Evolutionary conservation across 2,329 filamentous ascomycete species (phyloP), one percentile per base, ranked within the genome.

Genomic region (Fusarium zealandicum): DNA sequence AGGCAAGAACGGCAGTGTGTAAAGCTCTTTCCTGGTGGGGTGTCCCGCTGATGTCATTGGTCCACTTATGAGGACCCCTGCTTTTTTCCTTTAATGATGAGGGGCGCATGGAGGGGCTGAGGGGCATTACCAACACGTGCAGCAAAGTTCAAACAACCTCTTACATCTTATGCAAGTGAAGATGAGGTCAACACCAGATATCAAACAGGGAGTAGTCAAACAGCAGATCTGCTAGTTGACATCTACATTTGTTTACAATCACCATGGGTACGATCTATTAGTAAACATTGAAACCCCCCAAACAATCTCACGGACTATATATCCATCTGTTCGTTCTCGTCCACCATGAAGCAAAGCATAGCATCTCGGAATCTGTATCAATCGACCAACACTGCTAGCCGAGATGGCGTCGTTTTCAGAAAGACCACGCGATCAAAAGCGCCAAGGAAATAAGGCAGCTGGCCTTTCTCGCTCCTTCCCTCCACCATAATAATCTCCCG

Each of bases 1-100:
- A 40, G 52, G 37, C 20, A 54, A 44, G 40, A 25, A 20, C 5
- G 5, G 11, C 28, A 25, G 22, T 31, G 22, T 31, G 28, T 5
- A 58, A 48, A 59, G 57, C 46, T 63, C 48, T 42, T 42, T 49
- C 52, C 66, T 57, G 66, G 66, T 65, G 66, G 66, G 66, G 66
- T 64, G 30, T 31, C 28, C 6, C 27, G 13, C 52, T 68, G 66
- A 64, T 69, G 66, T 69, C 66, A 69, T 69, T 69, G 63, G 66
- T 46, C 55, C 57, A 42, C 20, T 16, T 16, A n/a, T 27, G 17
- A 10, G 20, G 57, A 64, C 56, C 58, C 63, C 53, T 67, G 58
- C 27, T 40, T 38, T 51, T 56, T 58, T 61, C 56, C 54, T n/a
- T n/a, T n/a, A n/a, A n/a, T n/a, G n/a, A n/a, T n/a, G n/a, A n/a